A percentile compares a stretch with the other conserved stretches of the same genome.
Conservation (phyloP, 805 yeast species). For the Novakomyces olei region DNA sequence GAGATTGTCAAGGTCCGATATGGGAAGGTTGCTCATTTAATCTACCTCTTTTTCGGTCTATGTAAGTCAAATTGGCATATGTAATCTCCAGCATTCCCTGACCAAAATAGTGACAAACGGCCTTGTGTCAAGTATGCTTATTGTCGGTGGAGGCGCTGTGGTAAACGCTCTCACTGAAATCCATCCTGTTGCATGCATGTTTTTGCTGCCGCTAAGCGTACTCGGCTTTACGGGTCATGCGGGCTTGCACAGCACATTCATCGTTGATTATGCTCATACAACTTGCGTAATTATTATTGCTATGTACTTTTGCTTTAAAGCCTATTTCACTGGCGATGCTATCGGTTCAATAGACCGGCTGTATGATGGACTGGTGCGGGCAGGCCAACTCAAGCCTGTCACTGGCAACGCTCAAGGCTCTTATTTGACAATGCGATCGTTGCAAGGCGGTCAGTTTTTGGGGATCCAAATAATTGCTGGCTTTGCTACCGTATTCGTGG, state of each 20-base stretch:
- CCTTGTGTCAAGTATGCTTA: slow-evolving; percentile 17
- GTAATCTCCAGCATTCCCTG: too few species aligned
- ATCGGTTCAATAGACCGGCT: slow-evolving; percentile 16
- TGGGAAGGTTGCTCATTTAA: slow-evolving; percentile 15
- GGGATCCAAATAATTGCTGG: slow-evolving; percentile 19
- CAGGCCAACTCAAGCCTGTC: slow-evolving; percentile 2
- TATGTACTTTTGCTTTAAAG: slow-evolving; percentile 14
- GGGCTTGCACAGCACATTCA: slow-evolving; percentile 19
- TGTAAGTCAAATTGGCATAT: too few species aligned
- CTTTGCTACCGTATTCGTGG: slow-evolving; percentile 20
- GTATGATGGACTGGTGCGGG: slow-evolving; percentile 10
- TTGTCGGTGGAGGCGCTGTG: slow-evolving; percentile 18
- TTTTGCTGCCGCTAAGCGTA: slow-evolving; percentile 18
- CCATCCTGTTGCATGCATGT: slow-evolving; percentile 12
- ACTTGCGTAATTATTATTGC: slow-evolving; percentile 14
- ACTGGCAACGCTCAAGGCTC: slow-evolving; percentile 19
- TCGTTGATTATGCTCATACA: slow-evolving; percentile 18
- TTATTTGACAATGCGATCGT: slow-evolving; percentile 19
- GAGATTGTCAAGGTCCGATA: slow-evolving; percentile 17
- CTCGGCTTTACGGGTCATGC: slow-evolving; percentile 17
- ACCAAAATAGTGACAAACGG: slow-evolving; percentile 15
- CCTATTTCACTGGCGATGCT: slow-evolving; percentile 12
- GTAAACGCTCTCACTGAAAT: slow-evolving; percentile 15
- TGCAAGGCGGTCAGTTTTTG: slow-evolving; percentile 18
- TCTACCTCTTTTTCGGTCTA: slow-evolving; percentile 13